Evolutionary conservation across 1,139 yeast genomes (phyloP), one percentile per base, ranked within the genome.

Genomic region (Schwanniomyces etchellsii): DNA sequence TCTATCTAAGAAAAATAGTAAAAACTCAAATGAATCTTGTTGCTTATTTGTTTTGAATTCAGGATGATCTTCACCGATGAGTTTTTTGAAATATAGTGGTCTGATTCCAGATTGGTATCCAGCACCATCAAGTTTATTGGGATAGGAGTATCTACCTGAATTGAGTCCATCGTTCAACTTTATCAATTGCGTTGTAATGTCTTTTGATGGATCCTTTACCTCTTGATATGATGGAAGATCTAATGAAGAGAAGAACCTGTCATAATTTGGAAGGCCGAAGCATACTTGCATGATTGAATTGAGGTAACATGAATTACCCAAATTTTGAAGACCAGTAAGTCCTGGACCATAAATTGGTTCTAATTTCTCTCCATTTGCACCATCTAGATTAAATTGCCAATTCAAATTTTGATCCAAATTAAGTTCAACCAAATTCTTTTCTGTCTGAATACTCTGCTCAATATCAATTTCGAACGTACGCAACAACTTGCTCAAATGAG

Each of bases 11-110:
- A 89, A 55, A 50, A 79, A 81, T 6, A 75, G 60, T 53, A 88
- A 70, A 49, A 88, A 93, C 52, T 91, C 98, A 63, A 81, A 83
- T 0, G 97, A 93, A 61, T 91, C 99, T 52, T 91, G 98, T 49
- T 91, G 99, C 44, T 78, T 75, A 69, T 81, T 84, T 0, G 95
- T 80, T 28, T 80, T 69, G 47, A 91, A 91, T 48, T 91, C 98
- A 11, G 70, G 67, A 53, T 91, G 94, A 26, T 76, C 77, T 33
- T 71, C 71, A 1, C 96, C 96, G 33, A 93, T 65, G 16, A 86
- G 60, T 3, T 73, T 61, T 52, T 89, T 91, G 55, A 91, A 80
- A 35, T 80, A 70, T 1, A 75, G 63, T 1, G 96, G 96, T 33
- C 77, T 74, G 16, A 91, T 69, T 3, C 97, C 97, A 24, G 63